Conservation (phyloP, 2,329 filamentous ascomycete species). For the Taxawa tesnikishii region DNA sequence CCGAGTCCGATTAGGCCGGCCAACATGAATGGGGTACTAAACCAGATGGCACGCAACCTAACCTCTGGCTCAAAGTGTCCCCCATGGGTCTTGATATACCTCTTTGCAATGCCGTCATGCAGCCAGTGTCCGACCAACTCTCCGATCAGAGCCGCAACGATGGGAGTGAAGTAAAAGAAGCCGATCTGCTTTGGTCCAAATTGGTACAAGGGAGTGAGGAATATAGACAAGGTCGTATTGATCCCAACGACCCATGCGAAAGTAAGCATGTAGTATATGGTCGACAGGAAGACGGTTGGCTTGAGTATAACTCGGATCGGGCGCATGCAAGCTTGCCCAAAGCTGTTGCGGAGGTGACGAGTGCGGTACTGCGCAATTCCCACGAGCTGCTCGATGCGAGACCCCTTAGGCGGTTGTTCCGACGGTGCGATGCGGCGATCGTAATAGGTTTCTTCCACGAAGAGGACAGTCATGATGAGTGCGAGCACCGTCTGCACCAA, state of each 20-base stretch:
- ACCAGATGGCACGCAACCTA: constrained; percentile 36
- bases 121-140: constrained; percentile 44
- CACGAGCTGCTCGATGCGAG: constrained; percentile 18
- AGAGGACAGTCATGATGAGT: constrained; percentile 27
- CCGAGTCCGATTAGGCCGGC: constrained; percentile 40
- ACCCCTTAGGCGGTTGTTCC: constrained; percentile 20
- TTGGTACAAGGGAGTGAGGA: constrained; percentile 22
- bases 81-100: constrained; percentile 20
- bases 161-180: constrained; percentile 46
- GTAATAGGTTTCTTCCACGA: constrained; percentile 40
- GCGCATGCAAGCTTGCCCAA: constrained; percentile 22
- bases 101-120: constrained; percentile 29
- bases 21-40: constrained; percentile 37
- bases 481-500: constrained; percentile 12
- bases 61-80: constrained; percentile 47
- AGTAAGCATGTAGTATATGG: constrained; percentile 26
- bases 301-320: constrained; percentile 26
- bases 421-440: constrained; percentile 24
- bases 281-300: constrained; percentile 22
- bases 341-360: constrained; percentile 18
- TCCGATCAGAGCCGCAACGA: constrained; percentile 42
- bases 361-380: constrained; percentile 21
- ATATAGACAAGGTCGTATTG: constrained; percentile 13
- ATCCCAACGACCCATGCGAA: constrained; percentile 15
- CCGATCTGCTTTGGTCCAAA: constrained; percentile 35